phyloP scores from a whole-genome alignment of 805 yeast species.

The Saturnispora hagleri region DNA sequence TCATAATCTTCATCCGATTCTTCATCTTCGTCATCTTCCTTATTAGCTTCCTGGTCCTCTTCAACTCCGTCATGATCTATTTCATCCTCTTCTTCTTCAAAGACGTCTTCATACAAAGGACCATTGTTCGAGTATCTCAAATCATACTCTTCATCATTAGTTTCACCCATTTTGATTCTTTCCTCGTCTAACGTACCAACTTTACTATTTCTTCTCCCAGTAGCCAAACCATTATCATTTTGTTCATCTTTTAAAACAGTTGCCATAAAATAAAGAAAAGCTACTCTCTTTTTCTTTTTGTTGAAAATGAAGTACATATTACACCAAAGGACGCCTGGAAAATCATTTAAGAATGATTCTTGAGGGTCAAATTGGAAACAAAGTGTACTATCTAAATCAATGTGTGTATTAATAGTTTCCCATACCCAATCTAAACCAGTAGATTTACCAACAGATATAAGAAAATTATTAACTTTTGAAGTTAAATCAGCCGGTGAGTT shows the following conservation, averaged over 20 bases:
- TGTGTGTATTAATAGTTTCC: conserved; percentile 79
- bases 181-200: conserved; percentile 27
- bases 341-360: conserved; percentile 58
- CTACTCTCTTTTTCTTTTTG: conserved; percentile 85
- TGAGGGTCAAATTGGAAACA: conserved; percentile 57
- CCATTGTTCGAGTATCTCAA: conserved; percentile 23
- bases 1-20: conserved; percentile 35
- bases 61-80: conserved; percentile 30
- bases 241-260: conserved; percentile 13
- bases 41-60: conserved; percentile 36
- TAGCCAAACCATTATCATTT: neutral
- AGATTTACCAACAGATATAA: conserved; percentile 54
- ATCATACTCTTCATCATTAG: conserved; percentile 30
- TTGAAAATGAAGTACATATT: conserved; percentile 88
- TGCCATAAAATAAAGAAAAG: conserved; percentile 68
- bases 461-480: conserved; percentile 65
- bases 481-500: conserved; percentile 40
- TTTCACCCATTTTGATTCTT: conserved; percentile 19
- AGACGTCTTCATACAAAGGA: conserved; percentile 27
- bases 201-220: conserved; percentile 25
- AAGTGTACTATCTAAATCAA: conserved; percentile 59
- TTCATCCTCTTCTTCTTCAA: conserved; percentile 33
- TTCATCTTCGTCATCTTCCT: conserved; percentile 32
- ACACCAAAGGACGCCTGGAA: conserved; percentile 56
- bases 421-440: conserved; percentile 61